Conservation (phyloP, 75 land plant species). For the Isoetes taiwanensis region DNA sequence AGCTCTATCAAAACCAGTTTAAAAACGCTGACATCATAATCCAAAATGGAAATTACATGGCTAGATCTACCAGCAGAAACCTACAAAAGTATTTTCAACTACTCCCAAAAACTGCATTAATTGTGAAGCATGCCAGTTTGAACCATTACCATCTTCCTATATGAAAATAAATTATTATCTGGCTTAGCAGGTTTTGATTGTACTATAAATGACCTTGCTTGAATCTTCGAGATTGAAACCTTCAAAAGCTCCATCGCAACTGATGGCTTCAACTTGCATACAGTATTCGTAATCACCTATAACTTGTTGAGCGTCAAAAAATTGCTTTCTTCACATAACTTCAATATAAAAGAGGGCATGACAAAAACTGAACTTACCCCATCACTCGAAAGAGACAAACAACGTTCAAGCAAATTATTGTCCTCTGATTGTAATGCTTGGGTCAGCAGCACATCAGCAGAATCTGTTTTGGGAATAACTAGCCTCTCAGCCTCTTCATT, state of each 20-base stretch:
- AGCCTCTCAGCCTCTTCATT: conserved; percentile 10
- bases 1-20: too few relatives aligned
- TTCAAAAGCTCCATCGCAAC: conserved; percentile 20
- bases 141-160: background rate
- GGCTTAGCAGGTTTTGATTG: background rate
- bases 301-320: background rate
- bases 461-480: conserved; percentile 59
- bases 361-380: conserved; percentile 20
- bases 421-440: conserved; percentile 78
- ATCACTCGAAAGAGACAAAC: conserved; percentile 43
- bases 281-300: conserved; percentile 21
- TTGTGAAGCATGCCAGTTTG: too few relatives aligned
- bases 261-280: conserved; percentile 12
- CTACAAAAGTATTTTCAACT: background rate
- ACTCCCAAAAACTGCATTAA: too few relatives aligned
- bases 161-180: background rate
- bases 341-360: background rate
- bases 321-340: background rate
- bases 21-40: too few relatives aligned
- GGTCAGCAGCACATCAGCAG: conserved; percentile 52
- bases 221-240: conserved; percentile 16
- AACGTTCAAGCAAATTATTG: conserved; percentile 50
- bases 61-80: background rate
- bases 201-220: conserved; percentile 8
- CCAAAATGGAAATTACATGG: background rate